Evolutionary conservation across 139 green algal species (phyloP).

Genomic region (Pleodorina starrii): DNA sequence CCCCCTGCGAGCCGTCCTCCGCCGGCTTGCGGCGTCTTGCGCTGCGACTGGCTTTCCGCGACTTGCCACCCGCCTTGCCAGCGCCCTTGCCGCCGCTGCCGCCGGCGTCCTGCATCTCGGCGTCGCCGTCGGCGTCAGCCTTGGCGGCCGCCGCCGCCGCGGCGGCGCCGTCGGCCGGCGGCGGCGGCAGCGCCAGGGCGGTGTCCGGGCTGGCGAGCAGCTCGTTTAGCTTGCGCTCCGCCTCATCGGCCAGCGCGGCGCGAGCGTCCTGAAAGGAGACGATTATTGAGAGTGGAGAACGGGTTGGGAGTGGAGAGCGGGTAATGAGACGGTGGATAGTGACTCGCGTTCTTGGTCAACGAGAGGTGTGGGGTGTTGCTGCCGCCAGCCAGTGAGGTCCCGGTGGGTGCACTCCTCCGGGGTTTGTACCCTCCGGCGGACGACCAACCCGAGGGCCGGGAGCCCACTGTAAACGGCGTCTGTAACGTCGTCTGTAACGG

Average conservation of each 20-base stretch:
- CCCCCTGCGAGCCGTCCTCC: not conserved
- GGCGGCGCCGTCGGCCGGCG: not conserved
- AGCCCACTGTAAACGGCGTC: too few relatives aligned
- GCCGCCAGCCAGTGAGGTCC: too few relatives aligned
- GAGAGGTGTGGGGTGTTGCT: too few relatives aligned
- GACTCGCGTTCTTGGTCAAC: too few relatives aligned
- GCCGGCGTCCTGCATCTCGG: constrained; percentile 24
- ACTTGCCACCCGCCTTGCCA: not conserved
- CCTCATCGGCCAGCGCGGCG: constrained; percentile 1
- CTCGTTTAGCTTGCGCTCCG: constrained; percentile 32
- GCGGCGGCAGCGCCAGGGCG: not conserved
- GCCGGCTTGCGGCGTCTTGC: not conserved
- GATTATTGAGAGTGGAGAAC: not conserved
- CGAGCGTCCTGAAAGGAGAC: not conserved
- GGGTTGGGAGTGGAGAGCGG: too few relatives aligned
- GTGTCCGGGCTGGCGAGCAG: not conserved
- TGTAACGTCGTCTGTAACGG: too few relatives aligned
- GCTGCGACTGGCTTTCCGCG: not conserved
- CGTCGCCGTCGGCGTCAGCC: not conserved
- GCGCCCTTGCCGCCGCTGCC: not conserved
- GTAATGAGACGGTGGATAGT: too few relatives aligned
- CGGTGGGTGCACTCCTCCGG: too few relatives aligned
- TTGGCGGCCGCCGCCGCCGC: not conserved
- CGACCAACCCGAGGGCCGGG: too few relatives aligned
- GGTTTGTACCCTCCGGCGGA: too few relatives aligned